Conservation (phyloP, 768 basidiomycete genomes). For the Clavaria fumosa region DNA sequence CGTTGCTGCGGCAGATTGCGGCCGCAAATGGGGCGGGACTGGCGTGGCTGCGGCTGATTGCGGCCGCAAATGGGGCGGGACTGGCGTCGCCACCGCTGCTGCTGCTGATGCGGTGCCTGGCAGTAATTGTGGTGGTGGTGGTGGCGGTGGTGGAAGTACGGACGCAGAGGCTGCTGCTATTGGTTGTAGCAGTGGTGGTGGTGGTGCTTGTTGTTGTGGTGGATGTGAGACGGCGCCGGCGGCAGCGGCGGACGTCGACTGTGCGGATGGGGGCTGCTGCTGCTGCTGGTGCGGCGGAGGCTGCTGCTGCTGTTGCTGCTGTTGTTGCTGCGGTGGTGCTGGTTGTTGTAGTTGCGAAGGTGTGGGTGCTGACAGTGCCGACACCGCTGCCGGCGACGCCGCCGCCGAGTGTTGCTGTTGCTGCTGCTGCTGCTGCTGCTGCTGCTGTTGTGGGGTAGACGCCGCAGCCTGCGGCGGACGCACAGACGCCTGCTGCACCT, state of each 20-base stretch:
- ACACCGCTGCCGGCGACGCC: no score
- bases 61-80: constrained; percentile 4
- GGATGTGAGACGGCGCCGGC: no score
- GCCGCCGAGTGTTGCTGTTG: no score
- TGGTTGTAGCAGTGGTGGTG: no score
- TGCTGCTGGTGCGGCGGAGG: constrained; percentile 5
- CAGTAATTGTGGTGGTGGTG: constrained; percentile 9
- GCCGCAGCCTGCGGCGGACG: constrained; percentile 1
- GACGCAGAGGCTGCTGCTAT: constrained; percentile 7
- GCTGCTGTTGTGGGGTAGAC: constrained; percentile 1
- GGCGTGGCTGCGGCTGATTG: constrained; percentile 1
- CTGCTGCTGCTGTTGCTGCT: no score
- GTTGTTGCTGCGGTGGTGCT: constrained; percentile 3
- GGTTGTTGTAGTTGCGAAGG: constrained; percentile 9
- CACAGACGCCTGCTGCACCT: background rate
- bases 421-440: constrained; percentile 3
- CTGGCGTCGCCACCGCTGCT: constrained; percentile 8
- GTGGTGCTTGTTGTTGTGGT: no score
- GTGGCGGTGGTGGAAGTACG: constrained; percentile 10
- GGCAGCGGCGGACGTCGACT: no score
- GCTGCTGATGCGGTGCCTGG: constrained; percentile 9
- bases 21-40: constrained; percentile 6
- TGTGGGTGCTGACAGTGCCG: no score
- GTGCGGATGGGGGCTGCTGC: background rate
- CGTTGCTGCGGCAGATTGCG: background rate